Evolutionary conservation across 1,284 basidiomycete species (phyloP).

Genomic region (Hypsizygus ulmarius): DNA sequence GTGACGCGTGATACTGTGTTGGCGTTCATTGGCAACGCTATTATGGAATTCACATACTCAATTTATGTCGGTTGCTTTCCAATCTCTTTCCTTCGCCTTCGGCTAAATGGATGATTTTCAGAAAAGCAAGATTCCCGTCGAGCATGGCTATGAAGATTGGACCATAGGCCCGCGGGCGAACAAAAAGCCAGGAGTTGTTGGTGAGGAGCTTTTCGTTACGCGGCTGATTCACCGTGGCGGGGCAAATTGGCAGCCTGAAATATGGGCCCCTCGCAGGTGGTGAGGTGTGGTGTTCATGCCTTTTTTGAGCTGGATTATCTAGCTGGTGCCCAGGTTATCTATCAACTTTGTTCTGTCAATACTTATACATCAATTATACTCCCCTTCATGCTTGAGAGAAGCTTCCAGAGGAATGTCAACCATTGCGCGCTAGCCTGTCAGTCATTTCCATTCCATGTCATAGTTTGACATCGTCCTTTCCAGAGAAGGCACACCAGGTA

Average conservation of each 20-base stretch:
- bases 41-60: constrained; percentile 26
- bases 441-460: too few species aligned
- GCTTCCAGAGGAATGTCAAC: background rate
- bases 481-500: too few species aligned
- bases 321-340: too few species aligned
- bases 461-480: too few species aligned
- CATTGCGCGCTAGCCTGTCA: too few species aligned
- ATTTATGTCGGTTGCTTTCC: constrained; percentile 26
- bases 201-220: constrained; percentile 33
- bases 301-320: background rate
- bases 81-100: background rate
- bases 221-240: constrained; percentile 37
- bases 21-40: constrained; percentile 23
- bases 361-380: background rate
- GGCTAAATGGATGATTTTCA: constrained; percentile 8
- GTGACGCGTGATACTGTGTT: constrained; percentile 26
- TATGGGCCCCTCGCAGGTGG: constrained; percentile 25
- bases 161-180: constrained; percentile 22
- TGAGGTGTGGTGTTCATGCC: constrained; percentile 5
- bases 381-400: background rate
- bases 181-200: constrained; percentile 19
- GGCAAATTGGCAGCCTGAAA: constrained; percentile 40
- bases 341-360: too few species aligned
- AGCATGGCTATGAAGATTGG: constrained; percentile 36
- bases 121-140: constrained; percentile 24